Evolutionary conservation across 2,329 filamentous ascomycete species (phyloP).

Genomic region (Hypoxylon sp.): DNA sequence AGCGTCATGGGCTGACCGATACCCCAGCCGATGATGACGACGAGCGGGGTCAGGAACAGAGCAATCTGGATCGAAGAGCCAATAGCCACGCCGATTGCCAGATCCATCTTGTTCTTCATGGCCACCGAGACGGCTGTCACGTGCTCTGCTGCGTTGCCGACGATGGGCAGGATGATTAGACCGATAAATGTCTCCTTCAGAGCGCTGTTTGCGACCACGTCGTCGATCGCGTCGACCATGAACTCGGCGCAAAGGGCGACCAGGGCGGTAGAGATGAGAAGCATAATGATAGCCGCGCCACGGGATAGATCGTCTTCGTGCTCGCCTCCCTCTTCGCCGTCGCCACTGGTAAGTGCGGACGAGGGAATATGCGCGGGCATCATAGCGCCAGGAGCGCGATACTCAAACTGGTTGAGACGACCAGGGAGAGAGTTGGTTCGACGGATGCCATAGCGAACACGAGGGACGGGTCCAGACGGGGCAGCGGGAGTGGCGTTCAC

Average conservation of each 20-base stretch:
- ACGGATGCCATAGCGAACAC: constrained; percentile 71
- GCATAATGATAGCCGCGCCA: constrained; percentile 66
- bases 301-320: constrained; percentile 62
- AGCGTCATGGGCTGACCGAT: constrained; percentile 75
- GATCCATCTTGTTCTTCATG: constrained; percentile 79
- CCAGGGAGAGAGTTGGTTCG: constrained; percentile 79
- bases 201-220: constrained; percentile 63
- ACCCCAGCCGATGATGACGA: constrained; percentile 77
- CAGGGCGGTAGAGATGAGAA: constrained; percentile 70
- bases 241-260: constrained; percentile 76
- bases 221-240: constrained; percentile 72
- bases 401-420: constrained; percentile 61
- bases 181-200: constrained; percentile 75
- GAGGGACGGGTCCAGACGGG: constrained; percentile 59
- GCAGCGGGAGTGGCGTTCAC: constrained; percentile 38
- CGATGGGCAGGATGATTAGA: constrained; percentile 75
- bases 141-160: constrained; percentile 78
- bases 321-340: constrained; percentile 43
- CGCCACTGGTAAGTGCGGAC: constrained; percentile 46
- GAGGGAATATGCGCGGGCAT: constrained; percentile 58
- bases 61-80: constrained; percentile 78
- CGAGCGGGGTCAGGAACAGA: constrained; percentile 73
- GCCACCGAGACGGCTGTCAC: constrained; percentile 76
- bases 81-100: constrained; percentile 76
- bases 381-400: constrained; percentile 60